Evolutionary conservation across 768 basidiomycete species (phyloP), one percentile per base, ranked within the genome.

Genomic region (Hypsizygus marmoreus): DNA sequence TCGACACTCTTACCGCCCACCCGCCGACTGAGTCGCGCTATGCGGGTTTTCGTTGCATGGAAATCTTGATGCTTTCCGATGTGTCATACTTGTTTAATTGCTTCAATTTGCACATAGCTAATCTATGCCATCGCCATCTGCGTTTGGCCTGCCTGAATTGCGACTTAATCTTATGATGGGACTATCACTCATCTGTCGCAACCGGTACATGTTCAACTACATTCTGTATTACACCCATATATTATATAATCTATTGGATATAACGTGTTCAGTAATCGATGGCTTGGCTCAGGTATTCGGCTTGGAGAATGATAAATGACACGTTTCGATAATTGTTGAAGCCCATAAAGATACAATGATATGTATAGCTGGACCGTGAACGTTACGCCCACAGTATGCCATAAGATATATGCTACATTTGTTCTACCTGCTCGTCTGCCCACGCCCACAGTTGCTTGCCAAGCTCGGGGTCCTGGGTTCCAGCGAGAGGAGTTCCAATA

Each of bases 31-130:
- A 80, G 81, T 61, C 72, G 82, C 37, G 71, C 73, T 12, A 63
- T 80, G 47, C 72, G 75, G 29, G 73, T 78, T 6, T 80, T 79
- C 55, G 76, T 78, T 10, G 81, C 79, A 39, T 81, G 82, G 80
- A 84, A 84, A 64, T 58, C 70, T 35, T 65, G 50, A 49, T 33
- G 8, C 12, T 33, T 12, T 13, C 30, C 34, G 38, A 17, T 40
- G 14, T 40, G 13, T 12, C 6, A 20, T 13, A 32, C 19, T 40
- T 29, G 17, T 5, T 17, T 40, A 14, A n/a, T 10, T 30, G 16
- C 4, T 40, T n/a, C 20, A 4, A 22, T 4, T 13, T n/a, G n/a
- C n/a, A n/a, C n/a, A 3, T 6, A 14, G 4, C 20, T 16, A 38
- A 6, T 19, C 19, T 20, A 2, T 6, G 12, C 4, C 23, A 25